Conservation (phyloP, 306 rosid species). For the Adenanthera pavonina region DNA sequence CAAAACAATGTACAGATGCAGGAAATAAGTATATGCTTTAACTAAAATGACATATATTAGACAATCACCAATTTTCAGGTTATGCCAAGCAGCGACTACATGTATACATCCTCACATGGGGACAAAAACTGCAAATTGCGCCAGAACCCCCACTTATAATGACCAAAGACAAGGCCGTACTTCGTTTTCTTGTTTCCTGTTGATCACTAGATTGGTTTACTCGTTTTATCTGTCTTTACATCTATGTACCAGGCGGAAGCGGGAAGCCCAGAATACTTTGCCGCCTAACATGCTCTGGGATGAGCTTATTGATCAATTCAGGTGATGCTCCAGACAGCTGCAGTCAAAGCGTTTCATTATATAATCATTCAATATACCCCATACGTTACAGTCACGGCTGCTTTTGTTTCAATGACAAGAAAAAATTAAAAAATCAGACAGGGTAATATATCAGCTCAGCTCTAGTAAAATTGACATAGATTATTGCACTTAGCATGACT, state of each 20-base stretch:
- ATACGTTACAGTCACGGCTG: not conserved
- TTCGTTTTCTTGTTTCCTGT: constrained; percentile 51
- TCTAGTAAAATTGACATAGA: not conserved
- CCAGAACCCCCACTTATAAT: constrained; percentile 53
- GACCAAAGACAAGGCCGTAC: constrained; percentile 51
- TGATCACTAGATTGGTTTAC: constrained; percentile 46
- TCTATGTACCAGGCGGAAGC: constrained; percentile 62
- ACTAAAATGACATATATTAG: constrained; percentile 56
- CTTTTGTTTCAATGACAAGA: not conserved
- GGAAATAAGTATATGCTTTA: constrained; percentile 26
- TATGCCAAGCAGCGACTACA: constrained; percentile 60
- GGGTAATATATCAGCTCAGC: not conserved
- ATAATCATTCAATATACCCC: not conserved
- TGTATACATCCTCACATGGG: constrained; percentile 64
- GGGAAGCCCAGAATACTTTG: constrained; percentile 60
- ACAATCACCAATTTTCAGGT: constrained; percentile 54
- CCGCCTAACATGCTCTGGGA: constrained; percentile 87
- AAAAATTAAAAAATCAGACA: not conserved
- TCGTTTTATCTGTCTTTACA: constrained; percentile 51
- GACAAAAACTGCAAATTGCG: constrained; percentile 55
- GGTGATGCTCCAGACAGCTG: constrained; percentile 81
- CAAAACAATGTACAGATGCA: constrained; percentile 53
- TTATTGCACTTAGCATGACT: not conserved
- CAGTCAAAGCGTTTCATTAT: constrained; percentile 34
- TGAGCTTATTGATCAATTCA: constrained; percentile 76